A percentile compares a stretch with the other conserved stretches of the same genome.
These are phyloP conservation scores for Leccinum olivaceopallidum DNA, from an alignment of 768 basidiomycete species.

Conservation along the genomic window DNA sequence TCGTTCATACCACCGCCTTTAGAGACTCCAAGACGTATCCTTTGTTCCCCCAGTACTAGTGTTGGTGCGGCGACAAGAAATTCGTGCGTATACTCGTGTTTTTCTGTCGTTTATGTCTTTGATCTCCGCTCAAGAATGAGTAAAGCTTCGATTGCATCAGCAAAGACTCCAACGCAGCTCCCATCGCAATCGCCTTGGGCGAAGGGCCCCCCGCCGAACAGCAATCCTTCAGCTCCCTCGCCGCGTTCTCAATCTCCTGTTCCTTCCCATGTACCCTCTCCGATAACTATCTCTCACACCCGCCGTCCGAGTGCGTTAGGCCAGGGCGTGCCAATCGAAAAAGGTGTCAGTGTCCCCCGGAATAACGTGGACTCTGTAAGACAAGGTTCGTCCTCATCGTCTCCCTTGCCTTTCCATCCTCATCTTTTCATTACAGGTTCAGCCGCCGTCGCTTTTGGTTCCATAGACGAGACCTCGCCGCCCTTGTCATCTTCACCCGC, in stretches of 20 bases:
- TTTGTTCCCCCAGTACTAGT: too few species aligned
- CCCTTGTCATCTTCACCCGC: slow-evolving; percentile 85
- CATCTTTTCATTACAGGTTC: slow-evolving; percentile 43
- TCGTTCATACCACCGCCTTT: too few species aligned
- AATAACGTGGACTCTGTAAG: slow-evolving; percentile 63
- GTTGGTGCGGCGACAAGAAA: slow-evolving; percentile 15
- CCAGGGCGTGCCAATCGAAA: slow-evolving; percentile 72
- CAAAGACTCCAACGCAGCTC: slow-evolving; percentile 73
- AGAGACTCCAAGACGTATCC: too few species aligned
- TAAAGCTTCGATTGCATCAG: slow-evolving; percentile 79
- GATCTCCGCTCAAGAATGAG: slow-evolving; percentile 68
- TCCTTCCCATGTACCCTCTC: slow-evolving; percentile 47
- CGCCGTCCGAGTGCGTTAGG: slow-evolving; percentile 75
- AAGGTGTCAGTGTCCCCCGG: slow-evolving; percentile 74
- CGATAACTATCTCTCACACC: slow-evolving; percentile 60
- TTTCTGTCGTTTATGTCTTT: too few species aligned
- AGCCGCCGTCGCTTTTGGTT: slow-evolving; percentile 80
- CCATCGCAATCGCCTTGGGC: slow-evolving; percentile 88
- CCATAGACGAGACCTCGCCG: slow-evolving; percentile 78
- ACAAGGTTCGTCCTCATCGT: slow-evolving; percentile 49
- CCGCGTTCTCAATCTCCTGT: slow-evolving; percentile 81
- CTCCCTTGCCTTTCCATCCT: slow-evolving; percentile 23
- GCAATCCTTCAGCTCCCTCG: slow-evolving; percentile 48
- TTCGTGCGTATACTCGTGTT: slow-evolving; percentile 38
- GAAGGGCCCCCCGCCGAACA: slow-evolving; percentile 77